Base-by-base conservation (phyloP, 2,329 filamentous ascomycete species). In the Colletotrichum filicis region DNA sequence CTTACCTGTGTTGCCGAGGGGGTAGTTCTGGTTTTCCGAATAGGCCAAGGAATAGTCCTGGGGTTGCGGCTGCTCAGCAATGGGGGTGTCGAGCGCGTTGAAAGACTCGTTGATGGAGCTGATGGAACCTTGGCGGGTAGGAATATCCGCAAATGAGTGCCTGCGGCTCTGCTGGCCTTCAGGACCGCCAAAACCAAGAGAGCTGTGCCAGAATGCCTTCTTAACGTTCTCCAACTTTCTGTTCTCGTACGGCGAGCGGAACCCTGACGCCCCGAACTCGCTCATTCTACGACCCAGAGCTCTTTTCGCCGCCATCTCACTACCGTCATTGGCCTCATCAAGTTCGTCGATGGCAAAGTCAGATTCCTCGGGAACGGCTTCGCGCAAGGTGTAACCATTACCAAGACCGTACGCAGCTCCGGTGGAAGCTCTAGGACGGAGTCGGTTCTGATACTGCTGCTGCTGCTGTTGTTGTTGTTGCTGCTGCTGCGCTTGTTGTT, bases 131-230 rank as follows among this genome's bases (percentile, higher is more conserved):
- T 92, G 91, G 16, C 91, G 87, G 30, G 90, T 91, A 32, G 89
- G 90, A 78, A 92, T 87, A 77, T 92, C 92, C 64, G 91, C 94
- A 79, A 97, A 94, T 1, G 94, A 96, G 81, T 96, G 94, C 32
- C 94, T 91, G 72, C 94, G 89, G 77, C 93, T 95, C 78, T 95
- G 93, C 14, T 92, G 90, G 35, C 91, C 85, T 74, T 94, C 92
- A 4, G 85, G 86, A 19, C 88, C 87, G 57, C 89, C 88, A 79
- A 94, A 93, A 1, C 90, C 91, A n/a, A 92, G 86, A 6, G 91
- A 91, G 76, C 89, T 93, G 76, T 93, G 92, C 93, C 93, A 95
- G 74, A 90, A 89, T 4, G 88, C 90, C 77, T 90, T 92, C 81
- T 92, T 92, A 9, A 92, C 85, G 76, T 88, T 91, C 73, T 93